A percentile compares a stretch with the other conserved stretches of the same genome.
These are phyloP conservation scores for Fusarium guadeloupense DNA, from an alignment of 2,329 filamentous ascomycete species.

Conservation along the genomic window DNA sequence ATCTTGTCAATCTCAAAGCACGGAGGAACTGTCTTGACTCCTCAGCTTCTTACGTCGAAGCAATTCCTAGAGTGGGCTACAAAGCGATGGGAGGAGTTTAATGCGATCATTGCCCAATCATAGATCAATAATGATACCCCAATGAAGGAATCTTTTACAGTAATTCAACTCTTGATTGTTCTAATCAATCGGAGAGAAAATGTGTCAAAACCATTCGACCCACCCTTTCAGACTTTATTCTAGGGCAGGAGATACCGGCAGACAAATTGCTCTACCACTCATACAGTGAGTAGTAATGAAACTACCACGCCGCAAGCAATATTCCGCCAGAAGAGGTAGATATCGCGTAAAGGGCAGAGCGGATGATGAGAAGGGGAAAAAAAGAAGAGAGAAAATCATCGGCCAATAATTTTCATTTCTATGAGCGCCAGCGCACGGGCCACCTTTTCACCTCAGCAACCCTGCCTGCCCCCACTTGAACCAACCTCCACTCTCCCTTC, in stretches of 20 bases:
- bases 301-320: constrained; percentile 55
- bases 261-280: constrained; percentile 72
- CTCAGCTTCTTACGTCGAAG: constrained; percentile 70
- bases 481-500: constrained; percentile 15
- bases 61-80: constrained; percentile 57
- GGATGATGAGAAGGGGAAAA: constrained; percentile 42
- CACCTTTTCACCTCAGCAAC: constrained; percentile 25
- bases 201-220: constrained; percentile 85
- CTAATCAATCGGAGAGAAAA: constrained; percentile 36
- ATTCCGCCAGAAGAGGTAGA: constrained; percentile 41
- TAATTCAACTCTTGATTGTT: background rate
- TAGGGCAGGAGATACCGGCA: constrained; percentile 90
- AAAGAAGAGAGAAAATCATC: constrained; percentile 43
- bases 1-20: constrained; percentile 82
- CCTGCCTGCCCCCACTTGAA: constrained; percentile 40
- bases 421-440: constrained; percentile 33
- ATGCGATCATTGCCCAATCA: constrained; percentile 45
- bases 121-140: constrained; percentile 45
- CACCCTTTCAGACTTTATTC: constrained; percentile 80
- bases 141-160: constrained; percentile 20
- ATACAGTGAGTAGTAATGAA: constrained; percentile 58
- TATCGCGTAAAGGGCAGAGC: constrained; percentile 46
- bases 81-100: constrained; percentile 50
- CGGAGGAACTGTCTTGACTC: constrained; percentile 77
- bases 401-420: constrained; percentile 18